Evolutionary conservation across 2,329 filamentous ascomycete species (phyloP), one percentile per base, ranked within the genome.

Genomic region (Penicillium sp.): DNA sequence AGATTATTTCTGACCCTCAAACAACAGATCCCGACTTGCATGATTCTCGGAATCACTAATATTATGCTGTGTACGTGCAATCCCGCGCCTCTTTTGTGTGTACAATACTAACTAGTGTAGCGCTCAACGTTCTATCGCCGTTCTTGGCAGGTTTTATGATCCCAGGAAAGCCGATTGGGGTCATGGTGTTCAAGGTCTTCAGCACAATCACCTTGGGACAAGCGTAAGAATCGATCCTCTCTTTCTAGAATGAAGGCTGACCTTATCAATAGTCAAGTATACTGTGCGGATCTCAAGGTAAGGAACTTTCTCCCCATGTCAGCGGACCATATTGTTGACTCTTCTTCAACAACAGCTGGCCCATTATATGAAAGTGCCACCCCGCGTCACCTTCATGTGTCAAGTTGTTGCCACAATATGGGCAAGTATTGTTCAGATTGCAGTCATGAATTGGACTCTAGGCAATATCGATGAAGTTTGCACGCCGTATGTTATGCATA

Each of bases 401-500:
- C 80, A 82, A 61, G 73, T 79, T 0, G 68, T 78, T 31, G 79
- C 80, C 0, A 78, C 75, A 23, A 73, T 81, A 23, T 79, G 79
- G 72, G 73, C 75, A 10, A 73, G 72, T 12, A 73, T 80, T 58
- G 75, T 80, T 1, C 76, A 79, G 61, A 75, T 79, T 55, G 75
- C 73, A 7, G 76, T 78, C 31, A 76, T 79, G 69, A 78, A 79
- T 53, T 80, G 77, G 73, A 73, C 76, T 0, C 61, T 81, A 8
- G 72, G 71, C 8, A 73, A 76, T 56, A 80, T 81, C 54, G 70
- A 75, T 10, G 62, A 70, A 38, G 71, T 78, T 50, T 81, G 79
- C 63, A 68, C 68, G 0, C 62, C 64, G 70, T 69, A 53, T 68
- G 71, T 69, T 55, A 17, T n/a, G 9, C 6, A 23, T 4, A 39